These are phyloP conservation scores for Incumbomyces delicatus DNA, from an alignment of 2,329 filamentous ascomycete genomes.

Conservation along the genomic window DNA sequence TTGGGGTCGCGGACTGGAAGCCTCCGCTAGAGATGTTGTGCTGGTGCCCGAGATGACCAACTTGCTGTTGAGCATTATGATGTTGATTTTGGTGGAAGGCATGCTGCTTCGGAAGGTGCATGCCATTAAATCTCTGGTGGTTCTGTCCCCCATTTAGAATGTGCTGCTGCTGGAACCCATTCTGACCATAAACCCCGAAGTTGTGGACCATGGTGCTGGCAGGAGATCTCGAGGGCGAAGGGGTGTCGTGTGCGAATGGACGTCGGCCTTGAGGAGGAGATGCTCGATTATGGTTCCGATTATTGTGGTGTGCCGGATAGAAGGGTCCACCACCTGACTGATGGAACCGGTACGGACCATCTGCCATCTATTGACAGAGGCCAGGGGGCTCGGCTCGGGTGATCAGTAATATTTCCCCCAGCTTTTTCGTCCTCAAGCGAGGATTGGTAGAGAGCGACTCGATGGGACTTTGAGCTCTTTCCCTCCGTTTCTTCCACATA, in stretches of 20 bases:
- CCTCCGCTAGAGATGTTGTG: conserved; percentile 41
- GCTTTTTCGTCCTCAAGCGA: background rate
- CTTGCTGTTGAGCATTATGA: conserved; percentile 29
- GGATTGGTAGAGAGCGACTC: background rate
- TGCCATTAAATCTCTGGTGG: conserved; percentile 37
- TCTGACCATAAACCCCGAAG: conserved; percentile 40
- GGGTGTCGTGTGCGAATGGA: conserved; percentile 35
- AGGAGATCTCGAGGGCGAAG: conserved; percentile 40
- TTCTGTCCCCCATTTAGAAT: conserved; percentile 42
- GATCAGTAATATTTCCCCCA: background rate
- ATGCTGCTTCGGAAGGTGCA: conserved; percentile 40
- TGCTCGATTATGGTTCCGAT: conserved; percentile 35
- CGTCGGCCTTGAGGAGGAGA: conserved; percentile 37
- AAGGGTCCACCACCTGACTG: conserved; percentile 44
- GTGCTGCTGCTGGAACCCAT: conserved; percentile 38
- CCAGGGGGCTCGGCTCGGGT: background rate
- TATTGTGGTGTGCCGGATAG: conserved; percentile 36
- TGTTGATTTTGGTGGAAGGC: conserved; percentile 36
- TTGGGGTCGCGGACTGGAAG: conserved; percentile 40
- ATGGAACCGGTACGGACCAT: conserved; percentile 46
- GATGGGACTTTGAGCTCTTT: background rate
- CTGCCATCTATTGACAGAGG: conserved; percentile 40
- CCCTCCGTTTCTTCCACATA: conserved; percentile 8
- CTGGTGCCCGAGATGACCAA: conserved; percentile 36
- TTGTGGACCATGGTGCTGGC: conserved; percentile 33